A percentile compares a stretch with the other conserved stretches of the same genome.
These are phyloP conservation scores for Exobasidium rhododendri DNA, from an alignment of 1,284 basidiomycete genomes.

Conservation along the genomic window DNA sequence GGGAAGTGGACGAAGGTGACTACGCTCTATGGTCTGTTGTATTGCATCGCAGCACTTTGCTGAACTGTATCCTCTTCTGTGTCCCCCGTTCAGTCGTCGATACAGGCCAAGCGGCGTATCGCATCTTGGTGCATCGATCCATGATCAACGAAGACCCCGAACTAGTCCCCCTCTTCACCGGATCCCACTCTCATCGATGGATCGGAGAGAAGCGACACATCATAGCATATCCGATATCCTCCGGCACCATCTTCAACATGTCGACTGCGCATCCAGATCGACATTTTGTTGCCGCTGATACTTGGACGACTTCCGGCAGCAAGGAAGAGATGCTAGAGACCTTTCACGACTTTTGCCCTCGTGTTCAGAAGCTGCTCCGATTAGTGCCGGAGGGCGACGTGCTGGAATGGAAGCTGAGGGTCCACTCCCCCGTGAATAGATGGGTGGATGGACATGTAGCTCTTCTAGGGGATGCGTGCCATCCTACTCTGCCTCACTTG, in stretches of 20 bases:
- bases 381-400: slow-evolving; percentile 55
- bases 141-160: slow-evolving; percentile 55
- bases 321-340: slow-evolving; percentile 53
- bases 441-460: slow-evolving; percentile 52
- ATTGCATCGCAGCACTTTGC: too few relatives aligned
- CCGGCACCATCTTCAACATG: slow-evolving; percentile 54
- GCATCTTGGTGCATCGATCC: slow-evolving; percentile 52
- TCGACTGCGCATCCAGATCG: slow-evolving; percentile 55
- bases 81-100: too few relatives aligned
- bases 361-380: slow-evolving; percentile 54
- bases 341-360: slow-evolving; percentile 54
- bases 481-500: slow-evolving; percentile 53
- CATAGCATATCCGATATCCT: slow-evolving; percentile 55
- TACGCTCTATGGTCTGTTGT: too few relatives aligned
- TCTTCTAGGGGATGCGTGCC: slow-evolving; percentile 52
- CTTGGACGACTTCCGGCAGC: slow-evolving; percentile 54
- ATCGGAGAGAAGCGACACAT: slow-evolving; percentile 56
- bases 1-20: slow-evolving; percentile 44
- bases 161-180: slow-evolving; percentile 52
- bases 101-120: slow-evolving; percentile 57
- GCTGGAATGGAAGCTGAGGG: slow-evolving; percentile 56
- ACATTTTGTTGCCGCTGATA: slow-evolving; percentile 45
- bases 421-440: slow-evolving; percentile 51
- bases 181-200: slow-evolving; percentile 53
- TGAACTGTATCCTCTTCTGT: too few relatives aligned